Base-by-base conservation (phyloP, 257 asterid species). In the Leptodermis oblonga region DNA sequence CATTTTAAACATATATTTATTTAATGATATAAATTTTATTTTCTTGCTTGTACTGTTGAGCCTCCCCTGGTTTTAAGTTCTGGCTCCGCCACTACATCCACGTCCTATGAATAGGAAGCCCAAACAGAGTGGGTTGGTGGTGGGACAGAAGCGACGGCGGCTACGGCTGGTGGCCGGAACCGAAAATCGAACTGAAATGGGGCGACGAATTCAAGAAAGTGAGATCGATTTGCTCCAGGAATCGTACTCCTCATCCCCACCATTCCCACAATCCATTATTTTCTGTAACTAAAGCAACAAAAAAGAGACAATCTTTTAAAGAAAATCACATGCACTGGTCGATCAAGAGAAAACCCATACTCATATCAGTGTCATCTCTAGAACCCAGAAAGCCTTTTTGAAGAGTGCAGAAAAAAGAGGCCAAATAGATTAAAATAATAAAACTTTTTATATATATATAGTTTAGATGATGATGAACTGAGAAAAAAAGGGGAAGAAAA, bases 221-320 rank as follows among this genome's bases (percentile, higher is more conserved):
- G 95, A 76, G 51, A 85, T 79, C 41, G 88, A 77, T 30, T 82
- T 81, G 6, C 80, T 78, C 0, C 89, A 73, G 37, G 90, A 87
- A 74, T 91, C 95, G 43, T 77, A 87, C 71, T 91, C 96, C 30
- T 83, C 84, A 8, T 79, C 84, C 36, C 82, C 88, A 41, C 93
- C 96, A 54, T 86, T 87, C 22, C 89, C 96, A 61, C 95, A 92
- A 84, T 89, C 95, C 95, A 88, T 87, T 3, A 26, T 43, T n/a
- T 2, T 48, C 7, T 20, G 15, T 1, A 46, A 62, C 6, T 23
- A 14, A 7, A n/a, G 22, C 25, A 43, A 7, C 25, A 18, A 36
- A 39, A 65, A 26, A 22, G 7, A 42, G 53, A 72, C 64, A 65
- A 70, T 65, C 71, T 46, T 67, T 37, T n/a, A 49, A 52, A 8